Evolutionary conservation across 331 rosid species (phyloP).

Genomic region (Malus hybrid): DNA sequence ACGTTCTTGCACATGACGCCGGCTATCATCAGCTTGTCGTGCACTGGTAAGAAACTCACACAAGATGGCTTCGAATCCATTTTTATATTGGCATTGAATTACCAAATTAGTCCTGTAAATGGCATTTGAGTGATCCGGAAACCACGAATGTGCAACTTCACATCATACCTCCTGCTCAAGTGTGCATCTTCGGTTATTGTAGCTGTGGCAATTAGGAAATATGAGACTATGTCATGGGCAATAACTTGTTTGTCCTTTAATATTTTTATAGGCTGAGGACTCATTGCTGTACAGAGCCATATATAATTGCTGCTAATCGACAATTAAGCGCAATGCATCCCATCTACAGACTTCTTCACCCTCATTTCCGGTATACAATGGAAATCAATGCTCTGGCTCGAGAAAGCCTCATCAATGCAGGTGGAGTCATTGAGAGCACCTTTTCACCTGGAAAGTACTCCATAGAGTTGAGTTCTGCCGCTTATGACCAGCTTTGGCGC

Average conservation of each 20-base stretch:
- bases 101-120: too few species aligned
- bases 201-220: neutral
- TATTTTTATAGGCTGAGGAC: constrained; percentile 24
- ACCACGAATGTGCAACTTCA: too few species aligned
- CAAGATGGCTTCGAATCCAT: too few species aligned
- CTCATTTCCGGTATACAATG: constrained; percentile 51
- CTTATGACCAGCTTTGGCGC: constrained; percentile 45
- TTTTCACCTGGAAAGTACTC: constrained; percentile 43
- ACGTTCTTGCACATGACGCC: constrained; percentile 48
- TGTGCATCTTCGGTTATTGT: neutral
- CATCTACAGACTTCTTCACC: constrained; percentile 38
- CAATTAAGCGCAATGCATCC: constrained; percentile 59
- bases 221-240: neutral
- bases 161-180: neutral
- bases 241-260: neutral
- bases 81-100: too few species aligned
- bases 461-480: constrained; percentile 36
- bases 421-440: constrained; percentile 39
- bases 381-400: constrained; percentile 49
- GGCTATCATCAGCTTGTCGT: constrained; percentile 54
- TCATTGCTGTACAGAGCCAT: constrained; percentile 44
- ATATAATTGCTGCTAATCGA: constrained; percentile 48
- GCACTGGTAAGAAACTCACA: constrained; percentile 25
- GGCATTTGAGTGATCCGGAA: too few species aligned
- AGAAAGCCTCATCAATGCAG: constrained; percentile 32